Evolutionary conservation across 1,284 basidiomycete genomes (phyloP), one percentile per base, ranked within the genome.

Genomic region (Ceratobasidium sp.): DNA sequence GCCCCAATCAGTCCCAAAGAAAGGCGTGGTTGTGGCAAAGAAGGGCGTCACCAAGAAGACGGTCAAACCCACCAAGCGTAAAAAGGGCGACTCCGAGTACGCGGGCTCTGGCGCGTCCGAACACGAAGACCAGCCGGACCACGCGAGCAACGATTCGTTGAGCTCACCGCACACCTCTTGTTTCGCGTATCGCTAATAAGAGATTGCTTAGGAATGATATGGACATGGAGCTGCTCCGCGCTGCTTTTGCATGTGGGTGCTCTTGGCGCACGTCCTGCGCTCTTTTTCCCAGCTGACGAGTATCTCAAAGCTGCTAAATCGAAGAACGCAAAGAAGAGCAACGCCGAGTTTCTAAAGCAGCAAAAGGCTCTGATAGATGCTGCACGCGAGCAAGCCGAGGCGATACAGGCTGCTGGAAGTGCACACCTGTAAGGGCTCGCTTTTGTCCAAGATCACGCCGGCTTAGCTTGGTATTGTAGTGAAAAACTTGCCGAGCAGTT

Each of bases 181-280:
- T 23, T 33, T 18, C 18, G 11, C n/a, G 11, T 23, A 5, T 23
- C 14, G 38, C 49, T 44, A 18, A 54, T 11, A 30, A 28, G 21
- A 4, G 30, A 33, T 33, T 12, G 8, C 7, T 48, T 30, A 69
- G 66, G 30, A 69, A 69, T 36, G 66, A 69, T 33, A 54, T 40
- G 25, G 66, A 69, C 30, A 58, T 69, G 53, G 66, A 69, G 21
- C 21, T 69, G 18, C 44, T 69, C 8, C 66, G 66, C 28, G 66
- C 42, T 23, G 66, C 66, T 11, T 69, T 69, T 23, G 66, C 66
- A n/a, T 58, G 66, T 69, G 66, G 59, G 66, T 33, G 6, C 8
- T 14, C 40, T n/a, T 21, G 36, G 21, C 12, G 8, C 49, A 21
- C 33, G 36, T 49, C 46, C 6, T 4, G 46, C n/a, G n/a, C n/a